Percentiles rank a stretch among this genome's conserved stretches.
Evolutionary conservation across 2,329 filamentous ascomycete genomes (phyloP).

Genomic region (Ophiostoma triangulosporum): DNA sequence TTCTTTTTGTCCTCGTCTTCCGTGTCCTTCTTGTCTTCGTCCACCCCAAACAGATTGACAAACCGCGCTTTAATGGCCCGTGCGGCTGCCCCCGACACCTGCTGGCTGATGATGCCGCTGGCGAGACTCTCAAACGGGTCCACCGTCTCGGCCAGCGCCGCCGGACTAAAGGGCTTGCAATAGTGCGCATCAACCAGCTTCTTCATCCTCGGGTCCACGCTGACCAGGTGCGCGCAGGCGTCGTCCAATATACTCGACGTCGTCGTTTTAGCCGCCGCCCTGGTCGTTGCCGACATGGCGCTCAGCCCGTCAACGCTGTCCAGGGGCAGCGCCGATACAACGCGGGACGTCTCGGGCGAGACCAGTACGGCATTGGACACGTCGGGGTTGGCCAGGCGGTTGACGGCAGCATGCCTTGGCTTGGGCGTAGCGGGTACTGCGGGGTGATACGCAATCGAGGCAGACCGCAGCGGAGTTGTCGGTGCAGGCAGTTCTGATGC

Average conservation of each 20-base stretch:
- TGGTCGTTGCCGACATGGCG: slow-evolving; percentile 23
- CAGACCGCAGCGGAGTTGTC: slow-evolving; percentile 30
- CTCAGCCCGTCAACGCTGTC: slow-evolving; percentile 23
- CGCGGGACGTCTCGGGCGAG: slow-evolving; percentile 55
- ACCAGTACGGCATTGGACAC: slow-evolving; percentile 56
- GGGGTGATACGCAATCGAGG: slow-evolving; percentile 16
- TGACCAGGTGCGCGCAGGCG: slow-evolving; percentile 61
- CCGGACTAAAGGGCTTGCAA: slow-evolving; percentile 68
- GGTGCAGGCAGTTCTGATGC: slow-evolving; percentile 19
- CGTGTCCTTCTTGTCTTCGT: too few relatives aligned
- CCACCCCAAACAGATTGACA: slow-evolving; percentile 49
- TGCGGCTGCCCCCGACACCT: slow-evolving; percentile 87
- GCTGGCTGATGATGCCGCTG: slow-evolving; percentile 87
- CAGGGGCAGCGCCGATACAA: slow-evolving; percentile 33
- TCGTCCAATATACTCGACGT: slow-evolving; percentile 60
- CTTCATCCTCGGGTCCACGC: slow-evolving; percentile 58
- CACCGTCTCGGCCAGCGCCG: slow-evolving; percentile 69
- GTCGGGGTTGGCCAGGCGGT: slow-evolving; percentile 48
- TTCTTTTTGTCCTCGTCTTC: slow-evolving; percentile 8
- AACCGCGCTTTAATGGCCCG: slow-evolving; percentile 82
- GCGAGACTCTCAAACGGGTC: slow-evolving; percentile 78
- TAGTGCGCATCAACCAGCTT: slow-evolving; percentile 59
- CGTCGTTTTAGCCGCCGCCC: slow-evolving; percentile 29
- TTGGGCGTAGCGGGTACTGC: slow-evolving; percentile 22
- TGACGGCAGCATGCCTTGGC: slow-evolving; percentile 27